Conservation (phyloP, 2,329 filamentous ascomycete species). For the Cladosporium oxysporum region DNA sequence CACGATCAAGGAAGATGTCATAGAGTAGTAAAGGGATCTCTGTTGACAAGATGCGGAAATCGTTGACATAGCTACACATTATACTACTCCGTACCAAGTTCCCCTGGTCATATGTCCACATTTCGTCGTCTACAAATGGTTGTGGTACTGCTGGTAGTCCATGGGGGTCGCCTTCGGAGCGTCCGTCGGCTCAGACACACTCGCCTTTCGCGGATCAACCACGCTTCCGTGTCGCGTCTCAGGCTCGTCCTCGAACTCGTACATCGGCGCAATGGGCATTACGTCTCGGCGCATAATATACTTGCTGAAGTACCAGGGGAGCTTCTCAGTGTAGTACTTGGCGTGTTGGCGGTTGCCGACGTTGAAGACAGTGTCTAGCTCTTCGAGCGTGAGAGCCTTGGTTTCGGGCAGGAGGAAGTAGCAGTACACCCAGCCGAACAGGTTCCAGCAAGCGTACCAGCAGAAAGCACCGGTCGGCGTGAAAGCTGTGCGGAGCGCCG, state of each 20-base stretch:
- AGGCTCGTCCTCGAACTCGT: slow-evolving; percentile 24
- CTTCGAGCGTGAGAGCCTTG: slow-evolving; percentile 54
- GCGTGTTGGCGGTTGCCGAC: slow-evolving; percentile 30
- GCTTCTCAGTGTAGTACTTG: slow-evolving; percentile 30
- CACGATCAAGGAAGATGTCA: too few species aligned
- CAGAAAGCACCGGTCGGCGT: slow-evolving; percentile 54
- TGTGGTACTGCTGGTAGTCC: slow-evolving; percentile 1
- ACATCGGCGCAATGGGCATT: slow-evolving; percentile 25
- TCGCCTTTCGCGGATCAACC: slow-evolving; percentile 1
- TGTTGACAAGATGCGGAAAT: not conserved
- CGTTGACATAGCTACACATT: not conserved
- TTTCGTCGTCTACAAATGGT: not conserved
- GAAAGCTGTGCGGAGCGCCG: slow-evolving; percentile 51
- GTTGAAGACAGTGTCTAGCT: slow-evolving; percentile 60
- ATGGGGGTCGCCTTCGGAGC: not conserved
- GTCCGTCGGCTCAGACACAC: slow-evolving; percentile 5
- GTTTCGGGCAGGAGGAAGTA: slow-evolving; percentile 44
- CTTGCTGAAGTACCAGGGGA: slow-evolving; percentile 31
- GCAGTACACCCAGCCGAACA: slow-evolving; percentile 29
- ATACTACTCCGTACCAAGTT: not conserved
- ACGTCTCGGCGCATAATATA: slow-evolving; percentile 27
- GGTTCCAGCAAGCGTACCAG: slow-evolving; percentile 56
- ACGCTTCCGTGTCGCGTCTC: slow-evolving; percentile 18
- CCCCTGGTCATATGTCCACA: not conserved
- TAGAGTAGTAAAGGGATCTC: not conserved